phyloP scores from a whole-genome alignment of 1,284 basidiomycete genomes.

The Wallemia ichthyophaga region DNA sequence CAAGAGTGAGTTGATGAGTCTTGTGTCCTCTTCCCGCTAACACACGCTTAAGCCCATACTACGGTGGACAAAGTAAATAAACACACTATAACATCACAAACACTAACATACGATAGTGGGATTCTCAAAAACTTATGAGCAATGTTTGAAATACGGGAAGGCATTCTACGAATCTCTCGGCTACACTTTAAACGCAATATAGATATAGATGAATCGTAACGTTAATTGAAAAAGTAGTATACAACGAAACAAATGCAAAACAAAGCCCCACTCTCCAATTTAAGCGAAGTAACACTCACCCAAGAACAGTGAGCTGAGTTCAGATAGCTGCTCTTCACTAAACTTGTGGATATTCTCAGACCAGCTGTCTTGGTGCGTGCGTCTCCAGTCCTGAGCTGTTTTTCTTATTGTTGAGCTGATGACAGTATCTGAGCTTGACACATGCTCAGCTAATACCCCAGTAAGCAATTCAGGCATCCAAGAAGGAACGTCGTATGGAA shows the following conservation, averaged over 20 bases:
- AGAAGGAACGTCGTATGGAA: slow-evolving; percentile 53
- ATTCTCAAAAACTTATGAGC: slow-evolving; percentile 18
- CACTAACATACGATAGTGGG: slow-evolving; percentile 13
- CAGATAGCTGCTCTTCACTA: slow-evolving; percentile 61
- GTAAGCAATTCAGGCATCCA: slow-evolving; percentile 56
- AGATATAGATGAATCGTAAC: not conserved
- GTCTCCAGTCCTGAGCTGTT: slow-evolving; percentile 65
- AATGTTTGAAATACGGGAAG: slow-evolving; percentile 15
- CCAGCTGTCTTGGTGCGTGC: slow-evolving; percentile 53
- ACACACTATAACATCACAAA: slow-evolving; percentile 6
- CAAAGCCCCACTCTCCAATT: not conserved
- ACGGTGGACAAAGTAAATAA: slow-evolving; percentile 4
- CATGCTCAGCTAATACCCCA: slow-evolving; percentile 44
- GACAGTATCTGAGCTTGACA: slow-evolving; percentile 54
- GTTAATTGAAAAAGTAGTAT: not conserved
- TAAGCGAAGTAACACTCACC: slow-evolving; percentile 18
- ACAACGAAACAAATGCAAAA: not conserved
- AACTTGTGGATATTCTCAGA: slow-evolving; percentile 68
- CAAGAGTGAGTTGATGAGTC: not conserved
- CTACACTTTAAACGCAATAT: not conserved
- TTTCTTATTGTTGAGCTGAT: slow-evolving; percentile 69
- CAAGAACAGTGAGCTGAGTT: slow-evolving; percentile 58
- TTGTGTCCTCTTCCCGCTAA: not conserved
- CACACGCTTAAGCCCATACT: slow-evolving; percentile 2
- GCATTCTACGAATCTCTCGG: slow-evolving; percentile 9